Conservation (phyloP, 2,329 filamentous ascomycete species). For the Coniochaeta sp. region DNA sequence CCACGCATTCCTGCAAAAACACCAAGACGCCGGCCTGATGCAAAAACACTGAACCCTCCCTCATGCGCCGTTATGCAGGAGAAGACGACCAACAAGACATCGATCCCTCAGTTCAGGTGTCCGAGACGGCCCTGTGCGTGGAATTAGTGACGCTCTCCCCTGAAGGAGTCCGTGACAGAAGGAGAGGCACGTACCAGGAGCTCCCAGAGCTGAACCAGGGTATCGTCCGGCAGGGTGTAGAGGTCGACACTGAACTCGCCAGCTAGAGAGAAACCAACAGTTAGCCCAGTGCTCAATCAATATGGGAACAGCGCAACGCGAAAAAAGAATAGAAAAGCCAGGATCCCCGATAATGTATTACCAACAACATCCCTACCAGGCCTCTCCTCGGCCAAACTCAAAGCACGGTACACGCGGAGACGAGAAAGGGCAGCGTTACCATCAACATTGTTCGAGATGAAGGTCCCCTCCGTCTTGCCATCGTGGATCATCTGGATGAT, state of each 20-base stretch:
- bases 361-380: not conserved
- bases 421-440: slow-evolving; percentile 41
- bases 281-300: not conserved
- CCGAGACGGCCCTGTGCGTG: not conserved
- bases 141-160: not conserved
- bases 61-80: not conserved
- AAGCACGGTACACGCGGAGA: not conserved
- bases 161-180: not conserved
- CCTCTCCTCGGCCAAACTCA: not conserved
- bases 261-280: slow-evolving; percentile 37
- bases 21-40: not conserved
- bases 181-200: slow-evolving; percentile 47
- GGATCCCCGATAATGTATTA: not conserved
- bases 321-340: not conserved
- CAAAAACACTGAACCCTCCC: not conserved
- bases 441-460: slow-evolving; percentile 95
- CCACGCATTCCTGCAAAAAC: not conserved
- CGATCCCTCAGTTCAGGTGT: not conserved
- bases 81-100: not conserved
- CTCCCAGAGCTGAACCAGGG: slow-evolving; percentile 95
- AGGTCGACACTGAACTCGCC: slow-evolving; percentile 98
- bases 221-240: slow-evolving; percentile 85
- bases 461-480: slow-evolving; percentile 88
- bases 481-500: slow-evolving; percentile 98
- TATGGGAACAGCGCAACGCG: slow-evolving; percentile 5